Evolutionary conservation across 2,329 filamentous ascomycete genomes (phyloP), one percentile per base, ranked within the genome.

Genomic region (Coniochaeta hoffmannii): DNA sequence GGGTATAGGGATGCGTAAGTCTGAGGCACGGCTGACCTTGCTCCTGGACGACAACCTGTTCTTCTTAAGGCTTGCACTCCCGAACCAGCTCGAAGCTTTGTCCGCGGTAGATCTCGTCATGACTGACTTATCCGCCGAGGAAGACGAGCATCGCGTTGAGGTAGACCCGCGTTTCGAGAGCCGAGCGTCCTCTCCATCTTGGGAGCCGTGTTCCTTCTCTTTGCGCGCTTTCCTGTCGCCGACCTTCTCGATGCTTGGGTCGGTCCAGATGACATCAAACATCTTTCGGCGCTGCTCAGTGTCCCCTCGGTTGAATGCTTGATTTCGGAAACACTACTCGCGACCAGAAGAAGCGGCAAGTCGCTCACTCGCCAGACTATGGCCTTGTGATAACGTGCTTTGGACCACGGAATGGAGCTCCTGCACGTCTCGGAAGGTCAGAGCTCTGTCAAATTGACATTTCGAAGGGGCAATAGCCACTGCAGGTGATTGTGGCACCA

Each of bases 251-350:
- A 73, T 69, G 52, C 78, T 71, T 22, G 76, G 77, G 56, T 83
- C 80, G 4, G 78, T 79, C 81, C 81, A 84, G 50, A 80, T 69
- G 31, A 83, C 76, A 63, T 83, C 79, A 64, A 81, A 83, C 81
- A 84, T 84, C 46, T 56, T 65, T 61, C n/a, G 24, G 15, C 35
- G 50, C 46, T n/a, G 44, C 17, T 24, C 17, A 41, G 19, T 15
- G 41, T 24, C 8, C 12, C 10, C 22, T n/a, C 15, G 6, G 9
- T 26, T 17, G 8, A 11, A 14, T 2, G 38, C 22, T 38, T 38
- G 12, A 28, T 28, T 11, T 24, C 19, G 41, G 2, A n/a, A n/a
- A n/a, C n/a, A n/a, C n/a, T n/a, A n/a, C n/a, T n/a, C n/a, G n/a
- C n/a, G n/a, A n/a, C n/a, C n/a, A n/a, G n/a, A n/a, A n/a, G n/a